Evolutionary conservation across 139 green algal genomes (phyloP).

Genomic region (Chlorella sp.): DNA sequence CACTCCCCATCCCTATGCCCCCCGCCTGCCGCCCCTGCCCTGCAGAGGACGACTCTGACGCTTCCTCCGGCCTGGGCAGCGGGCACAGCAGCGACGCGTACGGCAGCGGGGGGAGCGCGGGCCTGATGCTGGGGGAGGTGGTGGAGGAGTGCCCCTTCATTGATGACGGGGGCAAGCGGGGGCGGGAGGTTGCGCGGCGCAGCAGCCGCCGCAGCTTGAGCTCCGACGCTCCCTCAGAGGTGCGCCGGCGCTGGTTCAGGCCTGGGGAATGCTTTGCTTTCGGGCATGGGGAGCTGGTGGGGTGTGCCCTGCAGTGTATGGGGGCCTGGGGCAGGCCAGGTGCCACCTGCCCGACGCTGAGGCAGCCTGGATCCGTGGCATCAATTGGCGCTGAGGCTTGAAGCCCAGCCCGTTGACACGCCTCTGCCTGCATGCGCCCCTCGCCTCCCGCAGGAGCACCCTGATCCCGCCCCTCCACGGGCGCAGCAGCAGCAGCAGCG

Average conservation of each 20-base stretch:
- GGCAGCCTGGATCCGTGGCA: too few relatives aligned
- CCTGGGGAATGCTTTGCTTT: too few relatives aligned
- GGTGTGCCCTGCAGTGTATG: too few relatives aligned
- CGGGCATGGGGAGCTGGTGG: too few relatives aligned
- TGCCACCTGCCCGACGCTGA: too few relatives aligned
- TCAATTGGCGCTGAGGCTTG: too few relatives aligned
- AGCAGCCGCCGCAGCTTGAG: background rate
- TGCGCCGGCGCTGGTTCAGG: background rate
- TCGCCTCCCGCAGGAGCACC: background rate
- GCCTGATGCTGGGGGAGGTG: background rate
- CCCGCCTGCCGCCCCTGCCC: background rate
- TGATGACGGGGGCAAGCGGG: background rate
- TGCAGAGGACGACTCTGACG: background rate
- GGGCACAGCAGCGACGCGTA: conserved; percentile 2
- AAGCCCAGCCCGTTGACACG: background rate
- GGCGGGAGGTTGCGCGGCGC: too few relatives aligned
- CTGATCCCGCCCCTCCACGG: background rate
- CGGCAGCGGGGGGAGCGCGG: background rate
- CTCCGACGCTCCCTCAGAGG: background rate
- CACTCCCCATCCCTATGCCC: too few relatives aligned
- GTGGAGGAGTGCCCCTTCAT: conserved; percentile 34
- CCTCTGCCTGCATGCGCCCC: background rate
- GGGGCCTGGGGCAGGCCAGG: too few relatives aligned
- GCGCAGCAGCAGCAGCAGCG: background rate
- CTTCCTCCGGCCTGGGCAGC: background rate